Evolutionary conservation across 352 stramenopile species (phyloP).

Genomic region (Phytophthora capsici): DNA sequence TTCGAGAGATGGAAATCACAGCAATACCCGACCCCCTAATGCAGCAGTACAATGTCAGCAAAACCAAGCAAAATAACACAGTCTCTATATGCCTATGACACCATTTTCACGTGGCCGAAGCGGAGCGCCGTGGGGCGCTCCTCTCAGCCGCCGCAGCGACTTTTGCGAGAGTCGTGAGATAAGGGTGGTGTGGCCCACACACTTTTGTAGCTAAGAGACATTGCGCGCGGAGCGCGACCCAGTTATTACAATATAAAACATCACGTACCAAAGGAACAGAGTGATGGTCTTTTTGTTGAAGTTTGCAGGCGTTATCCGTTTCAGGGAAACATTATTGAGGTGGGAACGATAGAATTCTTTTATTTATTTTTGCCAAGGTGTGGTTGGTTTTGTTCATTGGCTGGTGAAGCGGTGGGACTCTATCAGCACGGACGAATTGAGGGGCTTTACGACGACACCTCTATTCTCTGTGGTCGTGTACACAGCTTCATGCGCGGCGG

Average conservation of each 20-base stretch:
- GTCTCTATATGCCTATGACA: no score
- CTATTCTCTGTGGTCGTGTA: background rate
- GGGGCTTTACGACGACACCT: conserved; percentile 9
- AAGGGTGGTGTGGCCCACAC: no score
- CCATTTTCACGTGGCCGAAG: no score
- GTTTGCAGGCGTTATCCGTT: background rate
- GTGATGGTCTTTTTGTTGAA: conserved; percentile 37
- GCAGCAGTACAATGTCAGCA: no score
- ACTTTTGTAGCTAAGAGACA: no score
- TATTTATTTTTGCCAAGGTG: conserved; percentile 36
- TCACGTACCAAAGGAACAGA: background rate
- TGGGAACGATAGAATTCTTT: background rate
- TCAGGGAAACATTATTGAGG: background rate
- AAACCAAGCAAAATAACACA: no score
- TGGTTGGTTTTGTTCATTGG: conserved; percentile 18
- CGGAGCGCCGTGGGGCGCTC: no score
- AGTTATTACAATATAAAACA: background rate
- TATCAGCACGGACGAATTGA: background rate
- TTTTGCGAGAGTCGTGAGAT: no score
- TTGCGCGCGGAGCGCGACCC: no score
- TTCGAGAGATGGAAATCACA: no score
- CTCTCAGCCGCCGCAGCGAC: no score
- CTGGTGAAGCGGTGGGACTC: conserved; percentile 1
- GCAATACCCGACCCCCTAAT: no score
- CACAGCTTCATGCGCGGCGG: conserved; percentile 33